Conservation (phyloP, 768 basidiomycete genomes). For the Termitomyces sp. region DNA sequence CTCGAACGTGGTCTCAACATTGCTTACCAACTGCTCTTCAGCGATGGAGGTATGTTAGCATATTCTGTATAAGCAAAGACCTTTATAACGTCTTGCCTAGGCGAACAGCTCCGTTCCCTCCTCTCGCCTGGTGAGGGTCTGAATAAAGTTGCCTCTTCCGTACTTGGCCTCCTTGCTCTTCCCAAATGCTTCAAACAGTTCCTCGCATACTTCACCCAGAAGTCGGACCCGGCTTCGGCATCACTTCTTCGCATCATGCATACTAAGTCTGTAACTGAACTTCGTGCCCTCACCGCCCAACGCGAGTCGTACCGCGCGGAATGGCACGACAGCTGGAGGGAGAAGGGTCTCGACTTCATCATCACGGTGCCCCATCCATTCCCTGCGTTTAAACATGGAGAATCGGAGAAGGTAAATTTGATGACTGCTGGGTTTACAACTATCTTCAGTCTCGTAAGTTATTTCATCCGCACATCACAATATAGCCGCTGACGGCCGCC, state of each 20-base stretch:
- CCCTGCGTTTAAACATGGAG: conserved; percentile 54
- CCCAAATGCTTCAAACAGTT: conserved; percentile 40
- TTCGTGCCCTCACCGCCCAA: conserved; percentile 44
- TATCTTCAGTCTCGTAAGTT: conserved; percentile 59
- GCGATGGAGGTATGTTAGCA: conserved; percentile 46
- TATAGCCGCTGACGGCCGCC: conserved; percentile 12
- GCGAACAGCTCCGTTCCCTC: conserved; percentile 36
- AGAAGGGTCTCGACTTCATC: conserved; percentile 58
- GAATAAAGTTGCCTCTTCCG: conserved; percentile 25
- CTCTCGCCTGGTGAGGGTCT: conserved; percentile 34
- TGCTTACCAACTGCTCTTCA: conserved; percentile 53
- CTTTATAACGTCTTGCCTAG: conserved; percentile 25
- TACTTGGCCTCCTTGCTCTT: conserved; percentile 33
- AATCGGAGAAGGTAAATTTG: conserved; percentile 49
- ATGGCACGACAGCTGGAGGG: conserved; percentile 46
- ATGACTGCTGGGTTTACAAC: conserved; percentile 63
- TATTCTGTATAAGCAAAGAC: conserved; percentile 2
- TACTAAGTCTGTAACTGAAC: conserved; percentile 48
- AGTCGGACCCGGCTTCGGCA: conserved; percentile 34
- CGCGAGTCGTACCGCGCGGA: conserved; percentile 40
- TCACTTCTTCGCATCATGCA: conserved; percentile 37
- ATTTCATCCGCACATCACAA: conserved; percentile 1
- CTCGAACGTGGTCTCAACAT: conserved; percentile 47
- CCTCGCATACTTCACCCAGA: conserved; percentile 37
- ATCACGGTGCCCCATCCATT: conserved; percentile 60